phyloP scores from a whole-genome alignment of 1,139 yeast species.

The Wickerhamiella pararugosa region DNA sequence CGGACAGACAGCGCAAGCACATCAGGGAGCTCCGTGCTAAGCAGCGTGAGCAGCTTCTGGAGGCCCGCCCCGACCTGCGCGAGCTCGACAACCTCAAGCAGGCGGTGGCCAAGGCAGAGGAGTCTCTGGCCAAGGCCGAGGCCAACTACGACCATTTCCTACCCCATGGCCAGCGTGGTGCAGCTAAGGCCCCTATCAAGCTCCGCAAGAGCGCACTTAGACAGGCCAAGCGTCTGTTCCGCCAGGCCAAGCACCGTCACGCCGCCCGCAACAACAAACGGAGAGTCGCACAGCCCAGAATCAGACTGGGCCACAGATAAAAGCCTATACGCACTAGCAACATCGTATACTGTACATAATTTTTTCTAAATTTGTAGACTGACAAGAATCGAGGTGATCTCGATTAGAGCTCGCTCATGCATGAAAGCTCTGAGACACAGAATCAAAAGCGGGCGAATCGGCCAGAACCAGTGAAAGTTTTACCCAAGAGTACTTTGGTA shows the following conservation, averaged over 20 bases:
- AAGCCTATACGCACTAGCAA: no score
- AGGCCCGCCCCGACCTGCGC: constrained; percentile 13
- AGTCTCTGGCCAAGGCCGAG: constrained; percentile 14
- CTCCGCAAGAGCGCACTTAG: constrained; percentile 16
- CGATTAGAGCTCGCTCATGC: no score
- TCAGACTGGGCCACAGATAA: constrained; percentile 7
- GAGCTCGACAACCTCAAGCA: constrained; percentile 13
- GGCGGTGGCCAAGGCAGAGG: constrained; percentile 13
- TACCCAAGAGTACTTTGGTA: no score
- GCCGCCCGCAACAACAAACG: constrained; percentile 15
- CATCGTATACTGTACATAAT: no score
- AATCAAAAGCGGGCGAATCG: no score
- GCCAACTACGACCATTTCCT: constrained; percentile 15
- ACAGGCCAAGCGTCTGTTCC: constrained; percentile 16
- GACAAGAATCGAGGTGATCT: no score
- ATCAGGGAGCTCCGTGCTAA: constrained; percentile 8
- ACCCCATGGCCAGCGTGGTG: constrained; percentile 18
- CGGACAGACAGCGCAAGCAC: constrained; percentile 4
- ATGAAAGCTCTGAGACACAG: no score
- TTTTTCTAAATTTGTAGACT: no score
- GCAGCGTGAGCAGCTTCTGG: constrained; percentile 10
- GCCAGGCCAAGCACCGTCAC: constrained; percentile 15
- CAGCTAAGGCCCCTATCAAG: constrained; percentile 17
- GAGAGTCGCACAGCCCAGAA: constrained; percentile 16
- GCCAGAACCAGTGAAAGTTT: no score